Evolutionary conservation across 352 stramenopile genomes (phyloP).

Genomic region (Pythium apleroticum): DNA sequence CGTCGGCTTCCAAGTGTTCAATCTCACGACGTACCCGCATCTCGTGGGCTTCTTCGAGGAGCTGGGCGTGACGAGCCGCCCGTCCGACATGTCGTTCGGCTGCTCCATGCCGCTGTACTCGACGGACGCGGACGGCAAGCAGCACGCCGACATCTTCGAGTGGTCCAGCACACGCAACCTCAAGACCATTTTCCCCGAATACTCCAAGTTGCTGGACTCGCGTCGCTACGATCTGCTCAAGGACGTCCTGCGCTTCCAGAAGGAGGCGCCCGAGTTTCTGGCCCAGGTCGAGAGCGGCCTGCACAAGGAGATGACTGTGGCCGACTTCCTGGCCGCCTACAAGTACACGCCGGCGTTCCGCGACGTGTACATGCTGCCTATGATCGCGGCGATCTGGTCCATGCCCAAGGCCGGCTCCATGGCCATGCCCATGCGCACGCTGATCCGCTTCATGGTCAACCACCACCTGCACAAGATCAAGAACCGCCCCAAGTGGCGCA

Average conservation of each 20-base stretch:
- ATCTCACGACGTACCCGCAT: slow-evolving; percentile 89
- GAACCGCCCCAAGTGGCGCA: slow-evolving; percentile 33
- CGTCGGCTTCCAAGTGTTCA: slow-evolving; percentile 93
- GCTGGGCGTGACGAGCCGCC: slow-evolving; percentile 55
- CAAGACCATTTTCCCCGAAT: slow-evolving; percentile 27
- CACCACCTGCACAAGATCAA: slow-evolving; percentile 34
- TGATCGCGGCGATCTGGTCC: slow-evolving; percentile 36
- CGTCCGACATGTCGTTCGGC: slow-evolving; percentile 77
- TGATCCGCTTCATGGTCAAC: slow-evolving; percentile 38
- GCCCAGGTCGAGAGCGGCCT: slow-evolving; percentile 14
- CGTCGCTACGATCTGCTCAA: slow-evolving; percentile 27
- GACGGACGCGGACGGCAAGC: not conserved
- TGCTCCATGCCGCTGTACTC: slow-evolving; percentile 36
- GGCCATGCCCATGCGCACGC: slow-evolving; percentile 32
- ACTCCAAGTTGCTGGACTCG: slow-evolving; percentile 12
- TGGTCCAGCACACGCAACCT: slow-evolving; percentile 31
- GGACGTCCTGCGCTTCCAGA: slow-evolving; percentile 31
- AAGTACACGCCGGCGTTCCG: slow-evolving; percentile 31
- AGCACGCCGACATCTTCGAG: slow-evolving; percentile 22
- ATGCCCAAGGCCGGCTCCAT: slow-evolving; percentile 30
- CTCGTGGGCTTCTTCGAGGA: slow-evolving; percentile 79
- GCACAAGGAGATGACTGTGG: slow-evolving; percentile 24
- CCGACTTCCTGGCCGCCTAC: slow-evolving; percentile 24
- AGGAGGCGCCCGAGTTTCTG: slow-evolving; percentile 23
- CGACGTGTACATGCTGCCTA: slow-evolving; percentile 35